Evolutionary conservation across 2,329 filamentous ascomycete genomes (phyloP).

Genomic region (Phialemonium atrogriseum): DNA sequence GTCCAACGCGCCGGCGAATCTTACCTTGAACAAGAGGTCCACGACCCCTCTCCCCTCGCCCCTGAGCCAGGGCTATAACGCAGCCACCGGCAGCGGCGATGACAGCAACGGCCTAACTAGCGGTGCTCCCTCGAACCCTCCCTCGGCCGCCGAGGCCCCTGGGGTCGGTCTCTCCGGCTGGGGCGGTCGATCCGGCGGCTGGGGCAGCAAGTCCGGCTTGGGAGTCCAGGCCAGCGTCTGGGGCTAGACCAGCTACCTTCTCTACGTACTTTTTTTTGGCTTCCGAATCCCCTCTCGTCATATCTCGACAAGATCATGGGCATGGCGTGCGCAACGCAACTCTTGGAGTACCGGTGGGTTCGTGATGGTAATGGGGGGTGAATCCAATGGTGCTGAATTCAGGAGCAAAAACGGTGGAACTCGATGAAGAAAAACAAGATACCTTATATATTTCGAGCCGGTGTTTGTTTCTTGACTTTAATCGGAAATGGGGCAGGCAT

Average conservation of each 20-base stretch:
- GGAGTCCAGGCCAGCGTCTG: constrained; percentile 90
- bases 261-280: constrained; percentile 1
- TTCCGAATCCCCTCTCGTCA: no score
- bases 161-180: constrained; percentile 48
- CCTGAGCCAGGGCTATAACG: constrained; percentile 62
- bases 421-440: no score
- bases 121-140: constrained; percentile 47
- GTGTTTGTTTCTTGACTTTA: not conserved
- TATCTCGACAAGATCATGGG: not conserved
- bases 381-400: no score
- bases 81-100: constrained; percentile 36
- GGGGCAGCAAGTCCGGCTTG: constrained; percentile 74
- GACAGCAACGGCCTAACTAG: constrained; percentile 39
- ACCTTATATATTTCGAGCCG: not conserved
- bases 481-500: not conserved
- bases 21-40: constrained; percentile 66
- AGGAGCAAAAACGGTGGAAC: no score
- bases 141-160: constrained; percentile 34
- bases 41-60: constrained; percentile 92
- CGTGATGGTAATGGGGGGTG: no score
- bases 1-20: constrained; percentile 44
- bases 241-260: constrained; percentile 53
- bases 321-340: no score
- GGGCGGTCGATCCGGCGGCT: constrained; percentile 74
- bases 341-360: no score